A percentile compares a stretch with the other conserved stretches of the same genome.
These are phyloP conservation scores for Pterocarpus macrocarpus DNA, from an alignment of 306 rosid genomes.

Conservation along the genomic window DNA sequence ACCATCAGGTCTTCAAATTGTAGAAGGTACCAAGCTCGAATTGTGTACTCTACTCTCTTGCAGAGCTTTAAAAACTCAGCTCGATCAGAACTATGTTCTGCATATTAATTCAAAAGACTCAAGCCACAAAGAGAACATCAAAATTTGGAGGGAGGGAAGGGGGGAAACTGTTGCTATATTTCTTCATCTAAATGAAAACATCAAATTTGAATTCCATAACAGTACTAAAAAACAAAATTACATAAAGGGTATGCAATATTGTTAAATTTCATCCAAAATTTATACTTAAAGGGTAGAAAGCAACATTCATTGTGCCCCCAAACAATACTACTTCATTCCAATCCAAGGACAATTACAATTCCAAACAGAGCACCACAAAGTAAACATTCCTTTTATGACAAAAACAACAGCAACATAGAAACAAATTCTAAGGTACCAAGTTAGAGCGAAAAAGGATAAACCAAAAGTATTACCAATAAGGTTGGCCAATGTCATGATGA, in stretches of 20 bases:
- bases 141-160: neutral
- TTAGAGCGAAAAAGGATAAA: neutral
- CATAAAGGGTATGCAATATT: neutral
- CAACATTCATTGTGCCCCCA: neutral
- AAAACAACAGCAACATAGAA: neutral
- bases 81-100: conserved; percentile 83
- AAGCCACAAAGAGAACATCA: conserved; percentile 29
- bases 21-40: conserved; percentile 97
- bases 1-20: conserved; percentile 99
- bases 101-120: conserved; percentile 39
- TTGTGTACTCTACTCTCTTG: conserved; percentile 89
- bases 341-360: conserved; percentile 37
- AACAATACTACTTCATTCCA: conserved; percentile 17
- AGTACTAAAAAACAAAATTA: neutral
- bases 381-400: conserved; percentile 6
- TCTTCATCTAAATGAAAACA: neutral
- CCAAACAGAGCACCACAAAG: conserved; percentile 13
- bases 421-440: neutral
- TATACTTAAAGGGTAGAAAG: neutral
- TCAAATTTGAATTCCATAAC: conserved; percentile 10
- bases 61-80: conserved; percentile 92
- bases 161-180: neutral
- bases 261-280: conserved; percentile 27
- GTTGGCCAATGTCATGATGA: conserved; percentile 83
- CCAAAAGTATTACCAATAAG: conserved; percentile 69